Percentiles rank a stretch among this genome's conserved stretches.
phyloP scores from a whole-genome alignment of 1,139 yeast species.

The Hansenula anomala region DNA sequence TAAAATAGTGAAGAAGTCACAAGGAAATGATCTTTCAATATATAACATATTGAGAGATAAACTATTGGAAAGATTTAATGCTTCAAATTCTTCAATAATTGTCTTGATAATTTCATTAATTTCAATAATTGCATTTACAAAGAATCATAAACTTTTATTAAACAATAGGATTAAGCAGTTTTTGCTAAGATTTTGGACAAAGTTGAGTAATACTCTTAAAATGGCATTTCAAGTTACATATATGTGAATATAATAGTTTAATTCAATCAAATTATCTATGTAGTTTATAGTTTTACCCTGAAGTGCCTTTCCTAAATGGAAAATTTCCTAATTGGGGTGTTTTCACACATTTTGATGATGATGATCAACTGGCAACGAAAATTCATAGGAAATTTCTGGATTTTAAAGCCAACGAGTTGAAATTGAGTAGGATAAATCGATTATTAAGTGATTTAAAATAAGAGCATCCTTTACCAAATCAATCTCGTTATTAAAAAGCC shows the following conservation, averaged over 20 bases:
- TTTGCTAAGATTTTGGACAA: conserved; percentile 3
- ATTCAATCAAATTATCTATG: background rate
- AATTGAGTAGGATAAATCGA: too few relatives aligned
- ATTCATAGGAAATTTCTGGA: too few relatives aligned
- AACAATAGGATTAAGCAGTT: conserved; percentile 4
- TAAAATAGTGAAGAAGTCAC: background rate
- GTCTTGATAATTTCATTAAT: conserved; percentile 7
- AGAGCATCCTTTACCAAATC: too few relatives aligned
- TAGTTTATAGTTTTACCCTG: background rate
- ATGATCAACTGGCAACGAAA: too few relatives aligned
- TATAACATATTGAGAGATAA: too few relatives aligned
- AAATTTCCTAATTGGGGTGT: too few relatives aligned
- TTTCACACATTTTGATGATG: too few relatives aligned
- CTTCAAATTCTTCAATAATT: background rate
- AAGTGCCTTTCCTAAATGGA: too few relatives aligned
- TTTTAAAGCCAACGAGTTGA: too few relatives aligned
- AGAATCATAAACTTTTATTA: conserved; percentile 5
- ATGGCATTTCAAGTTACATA: conserved; percentile 17
- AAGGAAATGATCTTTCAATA: conserved; percentile 1
- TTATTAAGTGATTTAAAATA: too few relatives aligned
- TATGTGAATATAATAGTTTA: conserved; percentile 3
- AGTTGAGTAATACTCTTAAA: conserved; percentile 4
- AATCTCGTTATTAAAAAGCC: too few relatives aligned
- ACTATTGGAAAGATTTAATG: too few relatives aligned
- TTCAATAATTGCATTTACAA: conserved; percentile 4